Percentiles rank a stretch among this genome's conserved stretches.
phyloP scores from a whole-genome alignment of 78 protist species.

The Dictyostelium purpureum region DNA sequence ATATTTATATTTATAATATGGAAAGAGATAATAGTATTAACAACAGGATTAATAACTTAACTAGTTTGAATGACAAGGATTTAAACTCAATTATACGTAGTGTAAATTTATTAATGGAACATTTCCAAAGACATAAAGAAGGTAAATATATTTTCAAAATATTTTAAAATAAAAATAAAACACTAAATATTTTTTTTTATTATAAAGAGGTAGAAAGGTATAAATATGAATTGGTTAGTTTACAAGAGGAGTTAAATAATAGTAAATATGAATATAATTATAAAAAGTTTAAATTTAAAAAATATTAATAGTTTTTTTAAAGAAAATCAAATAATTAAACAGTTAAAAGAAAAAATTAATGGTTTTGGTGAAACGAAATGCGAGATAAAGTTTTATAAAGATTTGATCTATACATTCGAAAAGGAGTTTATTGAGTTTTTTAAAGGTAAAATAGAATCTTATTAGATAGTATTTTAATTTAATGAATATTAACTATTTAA shows the following conservation, averaged over 20 bases:
- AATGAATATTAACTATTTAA: too few species aligned
- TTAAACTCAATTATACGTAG: background rate
- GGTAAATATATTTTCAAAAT: background rate
- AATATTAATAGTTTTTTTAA: too few species aligned
- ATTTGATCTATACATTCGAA: background rate
- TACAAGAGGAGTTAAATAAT: too few species aligned
- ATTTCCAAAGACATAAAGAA: background rate
- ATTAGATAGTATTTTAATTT: too few species aligned
- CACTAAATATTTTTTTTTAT: too few species aligned
- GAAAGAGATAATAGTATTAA: background rate
- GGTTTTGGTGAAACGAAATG: background rate
- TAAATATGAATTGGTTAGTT: too few species aligned
- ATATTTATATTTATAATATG: background rate
- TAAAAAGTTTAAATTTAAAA: too few species aligned
- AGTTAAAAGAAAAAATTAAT: background rate
- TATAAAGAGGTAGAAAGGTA: too few species aligned
- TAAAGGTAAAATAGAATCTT: too few species aligned
- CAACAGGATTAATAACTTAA: background rate
- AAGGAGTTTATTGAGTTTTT: background rate
- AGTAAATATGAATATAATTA: too few species aligned
- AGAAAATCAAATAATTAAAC: background rate
- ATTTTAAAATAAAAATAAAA: background rate
- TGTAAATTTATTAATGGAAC: background rate
- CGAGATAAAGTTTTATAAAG: background rate
- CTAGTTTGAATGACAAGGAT: background rate